Percentiles rank a stretch among this genome's conserved stretches.
phyloP scores from a whole-genome alignment of 1,284 basidiomycete species.

The Mycocalia duriaeana region DNA sequence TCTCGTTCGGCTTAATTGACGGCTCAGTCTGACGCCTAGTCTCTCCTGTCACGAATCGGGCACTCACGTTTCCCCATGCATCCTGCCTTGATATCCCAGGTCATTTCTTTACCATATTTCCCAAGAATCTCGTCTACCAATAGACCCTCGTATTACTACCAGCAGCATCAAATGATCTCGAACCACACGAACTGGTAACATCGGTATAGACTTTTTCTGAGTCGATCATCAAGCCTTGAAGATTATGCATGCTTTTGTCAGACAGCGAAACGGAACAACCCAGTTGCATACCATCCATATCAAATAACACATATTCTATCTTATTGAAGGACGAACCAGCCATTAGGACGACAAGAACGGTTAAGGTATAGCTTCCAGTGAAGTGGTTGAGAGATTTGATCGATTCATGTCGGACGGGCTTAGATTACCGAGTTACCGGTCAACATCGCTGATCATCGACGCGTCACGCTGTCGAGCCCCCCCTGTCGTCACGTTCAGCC shows the following conservation, averaged over 20 bases:
- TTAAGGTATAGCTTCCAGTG: no score
- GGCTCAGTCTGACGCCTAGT: no score
- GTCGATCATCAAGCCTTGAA: slow-evolving; percentile 45
- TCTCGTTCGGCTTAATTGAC: slow-evolving; percentile 68
- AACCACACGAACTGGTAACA: slow-evolving; percentile 52
- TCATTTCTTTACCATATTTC: slow-evolving; percentile 71
- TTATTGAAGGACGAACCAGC: slow-evolving; percentile 9
- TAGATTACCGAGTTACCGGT: no score
- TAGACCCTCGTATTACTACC: background rate
- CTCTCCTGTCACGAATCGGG: no score
- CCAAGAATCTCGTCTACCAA: slow-evolving; percentile 61
- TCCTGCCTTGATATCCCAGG: slow-evolving; percentile 79
- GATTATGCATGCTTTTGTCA: background rate
- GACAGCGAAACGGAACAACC: background rate
- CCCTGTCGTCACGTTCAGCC: background rate
- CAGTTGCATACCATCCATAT: slow-evolving; percentile 70
- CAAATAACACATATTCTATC: slow-evolving; percentile 74
- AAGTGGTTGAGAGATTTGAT: no score
- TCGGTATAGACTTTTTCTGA: slow-evolving; percentile 64
- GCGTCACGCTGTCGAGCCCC: background rate
- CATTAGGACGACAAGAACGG: no score
- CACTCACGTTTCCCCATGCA: slow-evolving; percentile 77
- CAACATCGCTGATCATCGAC: background rate
- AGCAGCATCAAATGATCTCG: background rate
- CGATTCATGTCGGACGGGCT: no score